A percentile compares a stretch with the other conserved stretches of the same genome.
Conservation (phyloP, 768 basidiomycete genomes). For the Candolleomyces efflorescens region DNA sequence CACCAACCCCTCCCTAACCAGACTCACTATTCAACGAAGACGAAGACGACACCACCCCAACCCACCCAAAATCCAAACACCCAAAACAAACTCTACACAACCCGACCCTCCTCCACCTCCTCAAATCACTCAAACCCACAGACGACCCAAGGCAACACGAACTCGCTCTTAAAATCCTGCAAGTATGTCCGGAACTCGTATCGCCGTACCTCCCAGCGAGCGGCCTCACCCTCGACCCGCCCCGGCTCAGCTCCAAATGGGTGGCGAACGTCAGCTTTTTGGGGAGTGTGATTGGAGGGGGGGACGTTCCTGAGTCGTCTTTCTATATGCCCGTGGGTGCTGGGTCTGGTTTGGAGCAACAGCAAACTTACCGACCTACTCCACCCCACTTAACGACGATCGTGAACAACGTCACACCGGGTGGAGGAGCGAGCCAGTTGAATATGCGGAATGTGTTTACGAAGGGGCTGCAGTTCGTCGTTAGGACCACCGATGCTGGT, state of each 20-base stretch:
- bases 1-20: too few species aligned
- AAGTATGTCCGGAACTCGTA: slow-evolving; percentile 78
- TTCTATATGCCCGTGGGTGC: slow-evolving; percentile 10
- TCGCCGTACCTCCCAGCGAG: slow-evolving; percentile 68
- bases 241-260: slow-evolving; percentile 83
- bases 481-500: background rate
- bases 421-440: slow-evolving; percentile 34
- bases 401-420: slow-evolving; percentile 76
- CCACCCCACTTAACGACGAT: slow-evolving; percentile 73
- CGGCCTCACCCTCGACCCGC: slow-evolving; percentile 71
- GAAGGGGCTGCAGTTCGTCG: slow-evolving; percentile 61
- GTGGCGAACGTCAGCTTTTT: slow-evolving; percentile 85
- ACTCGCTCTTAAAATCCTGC: slow-evolving; percentile 74
- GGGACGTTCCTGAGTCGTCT: slow-evolving; percentile 15
- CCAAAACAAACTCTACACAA: slow-evolving; percentile 60
- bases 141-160: slow-evolving; percentile 86
- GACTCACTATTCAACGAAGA: slow-evolving; percentile 27
- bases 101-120: slow-evolving; percentile 72
- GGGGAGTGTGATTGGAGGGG: slow-evolving; percentile 61
- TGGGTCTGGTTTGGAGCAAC: too few species aligned
- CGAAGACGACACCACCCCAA: slow-evolving; percentile 23
- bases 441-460: slow-evolving; percentile 73
- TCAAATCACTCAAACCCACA: slow-evolving; percentile 78
- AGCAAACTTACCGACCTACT: slow-evolving; percentile 63
- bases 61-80: slow-evolving; percentile 10